These are phyloP conservation scores for Stentor coeruleus DNA, from an alignment of 73 alveolate species.

Conservation along the genomic window DNA sequence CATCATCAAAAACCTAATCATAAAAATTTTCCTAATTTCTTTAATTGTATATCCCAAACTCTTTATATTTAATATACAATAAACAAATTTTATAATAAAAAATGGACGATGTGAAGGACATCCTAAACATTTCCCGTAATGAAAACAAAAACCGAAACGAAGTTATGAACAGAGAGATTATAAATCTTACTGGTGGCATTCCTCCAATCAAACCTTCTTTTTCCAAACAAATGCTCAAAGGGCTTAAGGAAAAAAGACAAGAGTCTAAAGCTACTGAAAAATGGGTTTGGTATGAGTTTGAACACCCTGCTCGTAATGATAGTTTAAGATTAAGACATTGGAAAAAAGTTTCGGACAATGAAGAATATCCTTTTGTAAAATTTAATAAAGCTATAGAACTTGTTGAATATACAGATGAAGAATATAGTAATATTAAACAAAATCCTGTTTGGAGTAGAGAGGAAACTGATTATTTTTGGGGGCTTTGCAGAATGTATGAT, in stretches of 20 bases:
- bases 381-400: slow-evolving; percentile 68
- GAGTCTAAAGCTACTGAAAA: slow-evolving; percentile 34
- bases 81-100: too few relatives aligned
- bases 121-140: not conserved
- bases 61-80: too few relatives aligned
- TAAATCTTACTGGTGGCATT: slow-evolving; percentile 26
- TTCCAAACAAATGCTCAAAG: not conserved
- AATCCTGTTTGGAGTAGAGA: slow-evolving; percentile 73
- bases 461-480: slow-evolving; percentile 83
- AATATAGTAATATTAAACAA: slow-evolving; percentile 58
- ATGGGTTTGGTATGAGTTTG: slow-evolving; percentile 81
- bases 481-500: slow-evolving; percentile 66
- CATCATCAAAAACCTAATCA: too few relatives aligned
- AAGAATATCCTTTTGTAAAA: slow-evolving; percentile 81
- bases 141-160: not conserved
- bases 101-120: slow-evolving; percentile 21
- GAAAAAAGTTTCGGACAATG: slow-evolving; percentile 74
- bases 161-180: not conserved
- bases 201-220: slow-evolving; percentile 31
- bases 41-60: too few relatives aligned
- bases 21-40: too few relatives aligned
- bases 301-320: slow-evolving; percentile 76
- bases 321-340: slow-evolving; percentile 71
- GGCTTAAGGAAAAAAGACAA: slow-evolving; percentile 28
- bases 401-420: slow-evolving; percentile 70